Base-by-base conservation (phyloP, 441 rosid species). In the Mallotus japonicus region DNA sequence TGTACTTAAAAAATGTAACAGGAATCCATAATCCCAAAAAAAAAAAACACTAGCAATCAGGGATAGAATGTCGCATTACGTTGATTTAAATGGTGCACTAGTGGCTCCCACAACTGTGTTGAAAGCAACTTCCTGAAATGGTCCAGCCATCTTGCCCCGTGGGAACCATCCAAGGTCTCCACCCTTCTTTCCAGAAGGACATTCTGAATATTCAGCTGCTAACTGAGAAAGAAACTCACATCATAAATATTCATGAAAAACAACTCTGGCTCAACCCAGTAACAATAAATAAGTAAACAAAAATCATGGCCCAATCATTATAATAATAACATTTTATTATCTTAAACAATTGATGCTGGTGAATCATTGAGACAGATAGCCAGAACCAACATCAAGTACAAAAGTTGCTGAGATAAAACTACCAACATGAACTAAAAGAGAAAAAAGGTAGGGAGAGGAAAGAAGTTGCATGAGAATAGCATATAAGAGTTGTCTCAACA, bases 121-220 rank as follows among this genome's bases (percentile, higher is more conserved):
- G 77, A 92, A 92, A 64, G 99, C 92, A 71, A 95, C 95, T 42
- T 92, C 97, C 75, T 91, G 99, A 83, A 95, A 95, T 9, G 97
- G 99, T 13, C 98, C 98, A 0, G 93, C 97, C 99, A 95, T 95
- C 85, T 95, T 95, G 37, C 99, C 99, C 3, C 98, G 81, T 4
- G 98, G 99, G 78, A 95, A 95, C 98, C 98, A 95, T 80, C 99
- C 99, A 76, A 92, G 88, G 80, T 95, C 99, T 58, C 99, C 98
- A 14, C 99, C 99, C 81, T 95, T 95, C 86, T 95, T 95, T 64
- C 96, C 98, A 12, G 98, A 92, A 46, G 97, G 97, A 51, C 96
- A 95, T 73, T 95, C 99, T 0, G 97, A 95, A 76, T 87, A 95
- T 78, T 92, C 98, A 68, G 95, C 94, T 61, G 99, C 98, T 75